Percentiles rank a stretch among this genome's conserved stretches.
These are phyloP conservation scores for Vaccinium darrowii DNA, from an alignment of 148 eudicot genomes.

Conservation along the genomic window DNA sequence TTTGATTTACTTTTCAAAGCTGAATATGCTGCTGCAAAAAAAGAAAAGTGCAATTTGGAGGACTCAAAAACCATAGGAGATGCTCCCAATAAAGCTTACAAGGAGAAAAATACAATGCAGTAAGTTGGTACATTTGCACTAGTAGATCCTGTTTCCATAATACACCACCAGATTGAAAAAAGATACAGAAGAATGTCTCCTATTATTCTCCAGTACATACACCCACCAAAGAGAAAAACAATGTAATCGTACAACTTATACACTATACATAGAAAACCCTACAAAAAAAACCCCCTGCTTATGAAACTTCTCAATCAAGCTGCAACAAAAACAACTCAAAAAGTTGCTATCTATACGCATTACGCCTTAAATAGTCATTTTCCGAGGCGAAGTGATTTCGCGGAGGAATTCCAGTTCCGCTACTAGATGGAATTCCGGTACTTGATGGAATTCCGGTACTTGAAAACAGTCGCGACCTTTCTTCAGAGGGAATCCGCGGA, in stretches of 20 bases:
- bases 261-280: background rate
- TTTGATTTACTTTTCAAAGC: background rate
- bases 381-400: conserved; percentile 21
- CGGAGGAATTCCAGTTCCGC: conserved; percentile 30
- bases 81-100: background rate
- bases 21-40: background rate
- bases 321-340: background rate
- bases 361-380: conserved; percentile 30
- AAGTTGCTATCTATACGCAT: conserved; percentile 31
- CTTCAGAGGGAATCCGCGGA: conserved; percentile 27
- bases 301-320: conserved; percentile 7
- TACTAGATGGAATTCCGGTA: too few relatives aligned
- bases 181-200: background rate
- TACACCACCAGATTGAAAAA: conserved; percentile 5
- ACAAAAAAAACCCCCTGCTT: background rate
- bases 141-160: background rate
- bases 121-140: background rate
- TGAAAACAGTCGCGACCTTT: conserved; percentile 17
- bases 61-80: background rate
- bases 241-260: background rate
- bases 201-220: background rate
- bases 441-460: conserved; percentile 17
- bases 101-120: background rate
- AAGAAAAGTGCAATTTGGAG: background rate
- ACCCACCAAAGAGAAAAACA: background rate